Base-by-base conservation (phyloP, 1,139 yeast species). In the Schizosaccharomyces versatilis region DNA sequence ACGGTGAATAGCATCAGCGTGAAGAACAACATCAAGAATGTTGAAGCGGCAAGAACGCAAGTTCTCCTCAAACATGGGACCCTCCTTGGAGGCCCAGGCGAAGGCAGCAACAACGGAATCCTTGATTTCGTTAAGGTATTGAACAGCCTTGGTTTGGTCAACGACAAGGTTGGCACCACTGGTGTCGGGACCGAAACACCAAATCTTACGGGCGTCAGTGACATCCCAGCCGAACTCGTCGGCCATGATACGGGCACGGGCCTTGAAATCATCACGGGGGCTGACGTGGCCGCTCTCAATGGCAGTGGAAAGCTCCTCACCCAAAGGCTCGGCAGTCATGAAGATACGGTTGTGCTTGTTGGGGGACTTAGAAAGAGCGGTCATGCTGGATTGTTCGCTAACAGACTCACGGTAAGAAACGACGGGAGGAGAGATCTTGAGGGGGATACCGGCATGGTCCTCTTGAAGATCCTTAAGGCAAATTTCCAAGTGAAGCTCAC, bases 51-150 rank as follows among this genome's bases (percentile, higher is more conserved):
- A 79, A 68, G 94, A 83, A 81, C 98, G 88, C 77, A 84, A 75
- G 73, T 75, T 77, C 80, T 90, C 98, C 78, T 94, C 95, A 69
- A 90, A 78, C 72, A 90, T 76, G 71, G 98, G 98, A 80, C 98
- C 98, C 76, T 93, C 97, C 80, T 84, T 88, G 71, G 97, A 79
- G 75, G 97, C 97, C 96, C 97, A 90, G 79, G 90, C 96, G 96
- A 88, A 90, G 73, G 95, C 97, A 72, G 98, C 90, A 70, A 88
- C 95, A 70, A 88, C 95, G 69, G 95, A 88, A 75, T 90, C 98
- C 84, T 90, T 90, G 80, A 90, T 90, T 80, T 90, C 98, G 74
- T 80, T 75, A 78, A 90, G 82, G 88, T 88, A 90, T 79, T 90
- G 97, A 62, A 90, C 97, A 69, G 98, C 97, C 90, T 90, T 90